A percentile compares a stretch with the other conserved stretches of the same genome.
phyloP scores from a whole-genome alignment of 257 asterid genomes.

The Rhazya stricta region DNA sequence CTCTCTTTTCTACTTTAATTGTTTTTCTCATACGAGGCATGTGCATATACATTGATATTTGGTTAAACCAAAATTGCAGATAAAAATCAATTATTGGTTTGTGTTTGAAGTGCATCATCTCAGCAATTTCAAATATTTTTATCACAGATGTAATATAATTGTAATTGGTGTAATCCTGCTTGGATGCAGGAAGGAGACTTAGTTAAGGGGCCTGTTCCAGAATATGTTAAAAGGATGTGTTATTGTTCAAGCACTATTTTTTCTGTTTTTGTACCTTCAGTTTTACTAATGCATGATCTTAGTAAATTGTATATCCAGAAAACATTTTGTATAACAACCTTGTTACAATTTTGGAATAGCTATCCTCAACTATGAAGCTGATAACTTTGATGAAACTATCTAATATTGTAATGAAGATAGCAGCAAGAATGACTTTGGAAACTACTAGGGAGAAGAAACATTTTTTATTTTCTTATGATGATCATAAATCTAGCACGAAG shows the following conservation, averaged over 20 bases:
- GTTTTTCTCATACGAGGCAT: background rate
- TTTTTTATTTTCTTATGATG: background rate
- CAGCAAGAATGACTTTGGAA: background rate
- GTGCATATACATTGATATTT: background rate
- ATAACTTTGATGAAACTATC: background rate
- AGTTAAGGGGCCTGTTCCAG: background rate
- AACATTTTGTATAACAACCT: background rate
- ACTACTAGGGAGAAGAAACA: background rate
- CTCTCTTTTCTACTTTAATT: background rate
- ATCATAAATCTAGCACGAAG: background rate
- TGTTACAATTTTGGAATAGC: background rate
- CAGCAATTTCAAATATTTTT: background rate
- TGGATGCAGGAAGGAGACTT: background rate
- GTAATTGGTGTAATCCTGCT: background rate
- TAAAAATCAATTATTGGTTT: background rate
- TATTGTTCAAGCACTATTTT: background rate
- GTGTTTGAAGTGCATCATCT: background rate
- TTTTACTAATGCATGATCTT: background rate
- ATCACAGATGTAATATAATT: background rate
- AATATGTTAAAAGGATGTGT: background rate
- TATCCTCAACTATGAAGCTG: background rate
- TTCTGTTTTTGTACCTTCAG: background rate
- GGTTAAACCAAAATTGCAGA: background rate
- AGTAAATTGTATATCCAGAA: background rate
- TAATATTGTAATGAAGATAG: background rate